Percentiles rank a stretch among this genome's conserved stretches.
Evolutionary conservation across 1,284 basidiomycete genomes (phyloP).

Genomic region (Vanrija pseudolonga): DNA sequence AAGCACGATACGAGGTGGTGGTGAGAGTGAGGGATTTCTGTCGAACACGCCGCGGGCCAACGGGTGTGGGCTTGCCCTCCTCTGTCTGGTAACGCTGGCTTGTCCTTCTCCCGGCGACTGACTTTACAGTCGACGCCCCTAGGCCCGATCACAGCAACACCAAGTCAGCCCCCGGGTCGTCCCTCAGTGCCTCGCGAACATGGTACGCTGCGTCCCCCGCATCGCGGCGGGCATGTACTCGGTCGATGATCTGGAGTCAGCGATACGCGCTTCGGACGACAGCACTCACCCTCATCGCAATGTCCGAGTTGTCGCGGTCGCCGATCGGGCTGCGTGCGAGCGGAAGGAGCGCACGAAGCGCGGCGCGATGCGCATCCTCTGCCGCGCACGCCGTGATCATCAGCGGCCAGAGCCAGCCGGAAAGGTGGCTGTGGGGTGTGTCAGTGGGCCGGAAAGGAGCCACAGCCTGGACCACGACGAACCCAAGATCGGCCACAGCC

Average conservation of each 20-base stretch:
- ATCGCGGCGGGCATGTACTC: neutral
- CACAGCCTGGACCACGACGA: too few species aligned
- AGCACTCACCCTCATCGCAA: neutral
- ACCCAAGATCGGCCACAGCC: neutral
- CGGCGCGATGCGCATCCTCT: neutral
- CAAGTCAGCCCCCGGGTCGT: conserved; percentile 2
- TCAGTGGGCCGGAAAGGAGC: too few species aligned
- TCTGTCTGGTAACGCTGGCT: too few species aligned
- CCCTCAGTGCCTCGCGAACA: neutral
- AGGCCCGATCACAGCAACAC: too few species aligned
- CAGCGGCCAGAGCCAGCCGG: conserved; percentile 7
- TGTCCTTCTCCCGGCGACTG: too few species aligned
- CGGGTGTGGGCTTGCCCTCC: too few species aligned
- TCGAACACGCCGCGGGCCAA: too few species aligned
- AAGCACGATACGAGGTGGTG: too few species aligned
- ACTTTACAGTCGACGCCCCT: too few species aligned
- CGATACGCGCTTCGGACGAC: neutral
- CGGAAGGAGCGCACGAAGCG: neutral
- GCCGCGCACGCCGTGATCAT: conserved; percentile 3
- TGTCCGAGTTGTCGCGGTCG: neutral
- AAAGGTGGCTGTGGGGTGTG: neutral
- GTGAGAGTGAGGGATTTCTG: too few species aligned
- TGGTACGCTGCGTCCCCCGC: conserved; percentile 1
- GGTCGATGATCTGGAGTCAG: neutral
- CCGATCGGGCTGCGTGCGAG: neutral